These are phyloP conservation scores for Barbarea vulgaris DNA, from an alignment of 345 rosid genomes.

Conservation along the genomic window DNA sequence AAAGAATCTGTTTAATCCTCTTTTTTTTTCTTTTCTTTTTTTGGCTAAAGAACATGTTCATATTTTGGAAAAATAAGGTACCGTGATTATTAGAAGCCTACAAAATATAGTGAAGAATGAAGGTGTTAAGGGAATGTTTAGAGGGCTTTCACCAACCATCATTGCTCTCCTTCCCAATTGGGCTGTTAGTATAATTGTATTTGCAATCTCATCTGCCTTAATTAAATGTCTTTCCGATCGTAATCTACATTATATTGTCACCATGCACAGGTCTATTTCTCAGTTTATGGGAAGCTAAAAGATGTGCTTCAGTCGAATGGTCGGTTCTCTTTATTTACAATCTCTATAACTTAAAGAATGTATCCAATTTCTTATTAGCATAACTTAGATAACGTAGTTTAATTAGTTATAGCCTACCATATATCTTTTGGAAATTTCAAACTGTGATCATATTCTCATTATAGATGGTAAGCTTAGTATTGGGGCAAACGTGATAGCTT, in stretches of 20 bases:
- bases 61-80: slow-evolving; percentile 47
- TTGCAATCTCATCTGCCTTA: background rate
- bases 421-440: background rate
- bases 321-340: slow-evolving; percentile 42
- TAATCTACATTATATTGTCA: slow-evolving; percentile 18
- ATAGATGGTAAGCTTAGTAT: slow-evolving; percentile 64
- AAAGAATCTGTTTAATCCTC: background rate
- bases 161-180: slow-evolving; percentile 92
- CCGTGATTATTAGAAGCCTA: slow-evolving; percentile 70
- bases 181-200: slow-evolving; percentile 69
- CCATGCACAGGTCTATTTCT: slow-evolving; percentile 76
- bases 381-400: no score
- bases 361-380: no score
- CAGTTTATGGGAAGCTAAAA: slow-evolving; percentile 75
- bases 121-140: slow-evolving; percentile 82
- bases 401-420: no score
- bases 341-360: no score
- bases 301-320: slow-evolving; percentile 70
- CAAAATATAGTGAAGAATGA: slow-evolving; percentile 65
- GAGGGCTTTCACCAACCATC: slow-evolving; percentile 94
- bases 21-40: no score
- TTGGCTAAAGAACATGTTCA: background rate
- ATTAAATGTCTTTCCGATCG: slow-evolving; percentile 4
- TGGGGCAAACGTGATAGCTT: slow-evolving; percentile 83
- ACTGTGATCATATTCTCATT: background rate